phyloP scores from a whole-genome alignment of 192 early-diverging fungal genomes.

The Coemansia sp. region DNA sequence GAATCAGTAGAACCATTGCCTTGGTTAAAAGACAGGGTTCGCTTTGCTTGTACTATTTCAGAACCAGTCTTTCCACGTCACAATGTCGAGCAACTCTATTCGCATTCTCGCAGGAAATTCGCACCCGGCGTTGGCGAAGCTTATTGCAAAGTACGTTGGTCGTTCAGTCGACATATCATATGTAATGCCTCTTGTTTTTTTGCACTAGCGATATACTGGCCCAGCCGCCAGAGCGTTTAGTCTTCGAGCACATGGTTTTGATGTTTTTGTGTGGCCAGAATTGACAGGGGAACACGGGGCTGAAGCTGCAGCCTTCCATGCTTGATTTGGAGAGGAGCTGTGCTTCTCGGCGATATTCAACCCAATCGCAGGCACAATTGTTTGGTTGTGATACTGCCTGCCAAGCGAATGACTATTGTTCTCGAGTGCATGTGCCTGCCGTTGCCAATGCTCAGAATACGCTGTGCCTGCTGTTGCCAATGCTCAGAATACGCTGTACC shows the following conservation, averaged over 20 bases:
- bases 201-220: no score
- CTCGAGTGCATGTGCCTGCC: background rate
- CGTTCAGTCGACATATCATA: conserved; percentile 1
- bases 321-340: background rate
- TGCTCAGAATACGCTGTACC: background rate
- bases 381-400: no score
- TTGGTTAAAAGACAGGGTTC: background rate
- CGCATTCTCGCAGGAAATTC: conserved; percentile 97
- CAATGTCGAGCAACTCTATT: conserved; percentile 87
- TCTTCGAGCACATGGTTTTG: no score
- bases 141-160: conserved; percentile 80
- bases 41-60: conserved; percentile 6
- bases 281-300: conserved; percentile 1
- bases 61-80: background rate
- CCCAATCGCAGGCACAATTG: background rate
- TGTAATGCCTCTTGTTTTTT: no score
- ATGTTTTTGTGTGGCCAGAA: background rate
- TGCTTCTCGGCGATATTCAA: background rate
- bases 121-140: conserved; percentile 86
- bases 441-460: background rate
- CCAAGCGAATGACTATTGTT: background rate
- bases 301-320: background rate
- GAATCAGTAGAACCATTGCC: background rate
- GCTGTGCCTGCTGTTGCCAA: background rate
- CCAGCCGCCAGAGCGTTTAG: no score